Percentiles rank a stretch among this genome's conserved stretches.
Evolutionary conservation across 768 basidiomycete genomes (phyloP).

Genomic region (Phaeotremella skinneri): DNA sequence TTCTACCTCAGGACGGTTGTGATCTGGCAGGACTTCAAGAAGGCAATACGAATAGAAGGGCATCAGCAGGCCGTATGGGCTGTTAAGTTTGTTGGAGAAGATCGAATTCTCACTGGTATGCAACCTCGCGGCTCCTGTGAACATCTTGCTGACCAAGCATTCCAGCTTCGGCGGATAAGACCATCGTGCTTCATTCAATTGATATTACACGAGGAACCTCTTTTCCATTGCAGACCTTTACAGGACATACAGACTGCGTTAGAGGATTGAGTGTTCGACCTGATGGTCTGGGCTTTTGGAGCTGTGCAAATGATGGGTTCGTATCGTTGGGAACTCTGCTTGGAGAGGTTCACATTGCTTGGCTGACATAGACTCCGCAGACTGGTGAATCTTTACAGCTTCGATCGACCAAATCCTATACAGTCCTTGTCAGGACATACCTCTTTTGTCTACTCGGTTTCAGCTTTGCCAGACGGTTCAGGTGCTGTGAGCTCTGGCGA

Average conservation of each 20-base stretch:
- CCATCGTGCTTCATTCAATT: conserved; percentile 81
- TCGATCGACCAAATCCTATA: conserved; percentile 63
- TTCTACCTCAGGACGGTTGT: conserved; percentile 71
- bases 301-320: conserved; percentile 90
- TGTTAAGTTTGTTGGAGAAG: conserved; percentile 73
- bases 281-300: conserved; percentile 78
- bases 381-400: conserved; percentile 87
- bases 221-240: conserved; percentile 69
- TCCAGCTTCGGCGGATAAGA: conserved; percentile 88
- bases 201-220: conserved; percentile 52
- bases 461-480: conserved; percentile 72
- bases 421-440: conserved; percentile 86
- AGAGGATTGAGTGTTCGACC: conserved; percentile 75
- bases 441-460: conserved; percentile 90
- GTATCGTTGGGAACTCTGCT: conserved; percentile 15
- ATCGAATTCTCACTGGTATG: conserved; percentile 75
- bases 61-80: conserved; percentile 95
- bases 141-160: conserved; percentile 17
- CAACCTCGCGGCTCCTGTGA: neutral
- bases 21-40: conserved; percentile 80
- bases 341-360: neutral
- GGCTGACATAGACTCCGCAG: conserved; percentile 53
- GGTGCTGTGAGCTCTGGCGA: conserved; percentile 83
- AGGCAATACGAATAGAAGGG: conserved; percentile 71
- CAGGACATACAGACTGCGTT: conserved; percentile 88